phyloP scores from a whole-genome alignment of 108 stramenopile genomes.

The Cyclostephanos invisitatus region DNA sequence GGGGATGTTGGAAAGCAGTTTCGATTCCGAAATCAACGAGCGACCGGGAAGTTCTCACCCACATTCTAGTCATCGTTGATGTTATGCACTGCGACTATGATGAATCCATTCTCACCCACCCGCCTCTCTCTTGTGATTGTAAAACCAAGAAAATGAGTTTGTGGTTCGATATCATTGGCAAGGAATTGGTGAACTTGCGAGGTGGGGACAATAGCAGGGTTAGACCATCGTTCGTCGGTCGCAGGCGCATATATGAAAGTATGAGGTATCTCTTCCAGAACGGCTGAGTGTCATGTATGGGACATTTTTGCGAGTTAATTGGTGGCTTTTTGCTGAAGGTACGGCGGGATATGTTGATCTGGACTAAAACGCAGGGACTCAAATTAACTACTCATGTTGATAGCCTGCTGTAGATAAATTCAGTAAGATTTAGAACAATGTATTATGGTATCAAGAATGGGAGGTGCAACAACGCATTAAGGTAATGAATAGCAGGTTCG shows the following conservation, averaged over 20 bases:
- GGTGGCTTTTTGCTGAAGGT: no score
- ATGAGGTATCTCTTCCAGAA: neutral
- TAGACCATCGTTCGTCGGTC: neutral
- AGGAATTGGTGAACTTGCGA: neutral
- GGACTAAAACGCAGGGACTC: no score
- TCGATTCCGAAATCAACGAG: constrained; percentile 14
- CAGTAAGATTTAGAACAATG: no score
- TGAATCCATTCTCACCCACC: neutral
- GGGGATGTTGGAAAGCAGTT: constrained; percentile 38
- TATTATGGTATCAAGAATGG: no score
- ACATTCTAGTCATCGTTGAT: neutral
- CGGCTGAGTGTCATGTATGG: no score
- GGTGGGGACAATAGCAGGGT: constrained; percentile 2
- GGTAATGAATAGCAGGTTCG: no score
- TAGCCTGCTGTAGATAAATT: no score
- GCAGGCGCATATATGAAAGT: neutral
- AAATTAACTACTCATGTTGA: no score
- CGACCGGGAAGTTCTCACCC: constrained; percentile 11
- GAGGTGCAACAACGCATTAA: no score
- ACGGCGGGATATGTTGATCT: no score
- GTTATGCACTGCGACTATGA: neutral
- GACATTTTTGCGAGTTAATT: no score
- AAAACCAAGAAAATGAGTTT: constrained; percentile 3
- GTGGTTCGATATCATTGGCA: constrained; percentile 3
- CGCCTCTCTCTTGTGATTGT: neutral